Conservation (phyloP, 352 stramenopile species). For the Phytopythium chamaehyphon region DNA sequence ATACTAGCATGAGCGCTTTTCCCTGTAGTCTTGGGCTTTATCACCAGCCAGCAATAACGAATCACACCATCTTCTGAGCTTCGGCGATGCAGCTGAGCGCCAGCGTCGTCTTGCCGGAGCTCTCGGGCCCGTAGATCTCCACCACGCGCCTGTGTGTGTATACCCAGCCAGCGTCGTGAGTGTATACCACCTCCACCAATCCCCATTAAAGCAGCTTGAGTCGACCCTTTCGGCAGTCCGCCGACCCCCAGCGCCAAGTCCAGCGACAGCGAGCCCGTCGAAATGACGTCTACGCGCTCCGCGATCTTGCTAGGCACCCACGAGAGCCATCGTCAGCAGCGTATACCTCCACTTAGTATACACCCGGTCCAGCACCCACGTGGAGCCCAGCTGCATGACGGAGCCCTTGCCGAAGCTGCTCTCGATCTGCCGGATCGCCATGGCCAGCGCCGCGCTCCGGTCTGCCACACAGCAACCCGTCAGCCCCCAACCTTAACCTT, state of each 20-base stretch:
- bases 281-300: conserved; percentile 92
- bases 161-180: too few relatives aligned
- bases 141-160: conserved; percentile 94
- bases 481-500: conserved; percentile 1
- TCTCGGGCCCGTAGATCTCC: conserved; percentile 99
- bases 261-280: conserved; percentile 92
- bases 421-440: conserved; percentile 95
- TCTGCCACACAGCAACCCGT: conserved; percentile 42
- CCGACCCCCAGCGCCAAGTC: conserved; percentile 89
- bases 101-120: conserved; percentile 97
- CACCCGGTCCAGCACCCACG: conserved; percentile 21
- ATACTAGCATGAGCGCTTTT: too few relatives aligned
- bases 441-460: conserved; percentile 86
- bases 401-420: conserved; percentile 94
- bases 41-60: background rate
- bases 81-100: conserved; percentile 96
- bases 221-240: conserved; percentile 91
- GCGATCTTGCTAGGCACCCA: conserved; percentile 70
- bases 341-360: background rate
- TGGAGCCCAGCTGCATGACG: conserved; percentile 95
- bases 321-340: conserved; percentile 1
- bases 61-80: conserved; percentile 83
- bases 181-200: background rate
- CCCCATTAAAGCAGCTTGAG: background rate
- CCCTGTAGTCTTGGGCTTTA: too few relatives aligned